Evolutionary conservation across 352 stramenopile genomes (phyloP).

Genomic region (Globisporangium spiculum): DNA sequence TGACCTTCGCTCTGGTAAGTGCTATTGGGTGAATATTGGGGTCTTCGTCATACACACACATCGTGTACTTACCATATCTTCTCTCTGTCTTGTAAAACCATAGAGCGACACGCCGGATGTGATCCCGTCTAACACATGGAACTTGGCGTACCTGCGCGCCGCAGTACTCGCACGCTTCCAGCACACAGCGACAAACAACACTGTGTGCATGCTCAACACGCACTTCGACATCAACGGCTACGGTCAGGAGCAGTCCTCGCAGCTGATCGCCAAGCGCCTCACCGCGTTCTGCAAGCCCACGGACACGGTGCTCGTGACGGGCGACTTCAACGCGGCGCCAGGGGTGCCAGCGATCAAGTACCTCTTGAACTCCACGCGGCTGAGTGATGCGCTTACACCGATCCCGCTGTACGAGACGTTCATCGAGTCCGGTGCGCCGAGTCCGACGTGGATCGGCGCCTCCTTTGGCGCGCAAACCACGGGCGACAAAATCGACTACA

Average conservation of each 20-base stretch:
- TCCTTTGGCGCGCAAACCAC: conserved; percentile 36
- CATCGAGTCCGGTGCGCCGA: conserved; percentile 31
- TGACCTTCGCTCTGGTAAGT: conserved; percentile 59
- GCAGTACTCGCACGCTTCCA: conserved; percentile 56
- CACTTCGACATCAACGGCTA: conserved; percentile 60
- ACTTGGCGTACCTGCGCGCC: conserved; percentile 56
- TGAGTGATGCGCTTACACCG: conserved; percentile 32
- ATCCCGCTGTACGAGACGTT: conserved; percentile 68
- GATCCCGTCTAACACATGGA: conserved; percentile 60
- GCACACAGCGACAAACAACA: conserved; percentile 23
- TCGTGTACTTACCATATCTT: not conserved
- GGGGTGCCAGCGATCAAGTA: conserved; percentile 39
- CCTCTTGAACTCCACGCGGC: conserved; percentile 22
- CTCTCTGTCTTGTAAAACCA: not conserved
- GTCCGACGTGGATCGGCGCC: conserved; percentile 58
- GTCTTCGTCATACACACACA: not conserved
- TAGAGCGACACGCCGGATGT: conserved; percentile 64
- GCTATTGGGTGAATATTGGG: not conserved
- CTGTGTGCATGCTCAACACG: conserved; percentile 74
- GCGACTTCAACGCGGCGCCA: conserved; percentile 59
- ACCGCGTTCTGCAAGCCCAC: conserved; percentile 32
- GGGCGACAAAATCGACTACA: conserved; percentile 64
- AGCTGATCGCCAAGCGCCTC: conserved; percentile 47
- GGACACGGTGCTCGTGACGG: conserved; percentile 64
- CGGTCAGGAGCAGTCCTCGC: conserved; percentile 51